Base-by-base conservation (phyloP, 2,329 filamentous ascomycete genomes). In the Ophiostoma perfectum region DNA sequence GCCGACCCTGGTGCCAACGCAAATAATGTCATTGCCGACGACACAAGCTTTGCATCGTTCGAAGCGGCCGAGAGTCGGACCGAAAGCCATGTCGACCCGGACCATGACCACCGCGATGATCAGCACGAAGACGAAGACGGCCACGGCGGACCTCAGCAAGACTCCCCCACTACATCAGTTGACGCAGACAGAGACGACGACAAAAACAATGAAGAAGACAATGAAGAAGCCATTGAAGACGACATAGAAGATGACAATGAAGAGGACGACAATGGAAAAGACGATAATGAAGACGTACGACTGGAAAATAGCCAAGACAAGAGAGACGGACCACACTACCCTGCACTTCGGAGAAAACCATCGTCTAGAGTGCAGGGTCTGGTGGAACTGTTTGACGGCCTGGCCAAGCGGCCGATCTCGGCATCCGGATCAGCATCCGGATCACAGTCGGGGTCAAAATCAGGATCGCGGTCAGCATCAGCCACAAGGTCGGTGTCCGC, bases 321-420 rank as follows among this genome's bases (percentile, higher is more conserved):
- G 58, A 41, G 38, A 8, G 5, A 42, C 5, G 3, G 52, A 27
- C 44, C 58, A 18, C 42, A 58, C 11, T 47, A 52, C 58, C 45
- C 63, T 4, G 67, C 71, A 1, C 67, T 69, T 16, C 72, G 71
- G 52, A 74, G 76, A 60, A 77, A 18, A 42, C 39, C 60, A 8
- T 63, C 60, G 8, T 42, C 60, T 7, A 84, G 82, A 70, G 82
- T 85, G 2, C 81, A 82, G 67, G 80, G 81, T 64, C 75, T 85
- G 38, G 83, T 84, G 44, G 79, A 79, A 36, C 80, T 82, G 76
- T 84, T 79, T 65, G 82, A 87, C 69, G 81, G 79, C 5, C 52
- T 70, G 18, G 63, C 67, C 1, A 58, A 36, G 18, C 55, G 66
- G 9, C 55, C 45, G 1, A 27, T 64, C 9, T 64, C 63, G 11